Percentiles rank a stretch among this genome's conserved stretches.
These are phyloP conservation scores for Pyrenophora teres DNA, from an alignment of 2,329 filamentous ascomycete genomes.

Conservation along the genomic window DNA sequence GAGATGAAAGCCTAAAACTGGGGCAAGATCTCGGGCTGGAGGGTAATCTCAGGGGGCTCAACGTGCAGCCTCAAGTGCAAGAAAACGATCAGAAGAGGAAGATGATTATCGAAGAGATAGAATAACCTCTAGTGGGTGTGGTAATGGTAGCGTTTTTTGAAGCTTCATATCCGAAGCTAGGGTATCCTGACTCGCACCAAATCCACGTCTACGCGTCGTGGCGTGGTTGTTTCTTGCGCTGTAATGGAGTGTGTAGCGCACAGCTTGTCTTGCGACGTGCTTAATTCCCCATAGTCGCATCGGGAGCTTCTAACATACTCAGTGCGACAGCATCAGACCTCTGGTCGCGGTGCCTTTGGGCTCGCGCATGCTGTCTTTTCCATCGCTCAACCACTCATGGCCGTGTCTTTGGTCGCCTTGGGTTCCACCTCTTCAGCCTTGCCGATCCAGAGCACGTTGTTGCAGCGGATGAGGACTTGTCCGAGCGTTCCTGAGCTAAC, in stretches of 20 bases:
- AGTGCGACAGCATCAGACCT: background rate
- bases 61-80: slow-evolving; percentile 41
- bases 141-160: slow-evolving; percentile 7
- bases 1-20: slow-evolving; percentile 28
- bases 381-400: slow-evolving; percentile 48
- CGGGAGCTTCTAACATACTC: background rate
- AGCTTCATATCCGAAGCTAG: slow-evolving; percentile 7
- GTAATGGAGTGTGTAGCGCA: slow-evolving; percentile 9
- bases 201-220: slow-evolving; percentile 11
- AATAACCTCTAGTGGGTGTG: slow-evolving; percentile 47
- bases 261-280: background rate
- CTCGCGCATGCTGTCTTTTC: slow-evolving; percentile 2
- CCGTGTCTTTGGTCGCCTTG: slow-evolving; percentile 47
- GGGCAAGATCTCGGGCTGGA: slow-evolving; percentile 38
- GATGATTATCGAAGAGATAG: slow-evolving; percentile 62
- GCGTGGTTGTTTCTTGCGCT: slow-evolving; percentile 21
- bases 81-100: slow-evolving; percentile 36
- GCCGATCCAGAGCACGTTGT: slow-evolving; percentile 95
- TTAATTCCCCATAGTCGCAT: background rate
- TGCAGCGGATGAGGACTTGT: slow-evolving; percentile 93
- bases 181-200: slow-evolving; percentile 11
- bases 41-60: slow-evolving; percentile 53
- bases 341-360: background rate
- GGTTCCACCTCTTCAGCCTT: slow-evolving; percentile 56
- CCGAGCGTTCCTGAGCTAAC: slow-evolving; percentile 84